Conservation (phyloP, 768 basidiomycete species). For the Xerocomus brunneocitrinus region DNA sequence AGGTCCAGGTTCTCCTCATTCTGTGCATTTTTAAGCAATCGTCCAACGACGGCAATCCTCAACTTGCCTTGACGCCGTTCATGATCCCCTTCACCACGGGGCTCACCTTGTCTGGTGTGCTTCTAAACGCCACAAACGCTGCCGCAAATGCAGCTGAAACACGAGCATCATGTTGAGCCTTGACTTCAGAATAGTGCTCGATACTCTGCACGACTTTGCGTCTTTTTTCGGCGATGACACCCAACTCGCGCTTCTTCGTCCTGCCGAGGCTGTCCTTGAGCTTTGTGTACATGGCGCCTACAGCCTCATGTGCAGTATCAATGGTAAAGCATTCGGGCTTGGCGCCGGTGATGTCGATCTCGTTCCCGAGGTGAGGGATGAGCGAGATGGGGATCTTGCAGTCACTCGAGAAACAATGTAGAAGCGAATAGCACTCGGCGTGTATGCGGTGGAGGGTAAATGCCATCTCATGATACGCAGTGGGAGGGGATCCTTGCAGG, state of each 20-base stretch:
- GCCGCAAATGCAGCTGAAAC: slow-evolving; percentile 88
- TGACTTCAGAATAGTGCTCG: slow-evolving; percentile 75
- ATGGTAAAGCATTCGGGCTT: slow-evolving; percentile 71
- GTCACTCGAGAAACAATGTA: slow-evolving; percentile 80
- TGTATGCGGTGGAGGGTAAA: slow-evolving; percentile 76
- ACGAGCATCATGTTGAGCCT: slow-evolving; percentile 80
- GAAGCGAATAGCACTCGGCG: slow-evolving; percentile 69
- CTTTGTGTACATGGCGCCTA: slow-evolving; percentile 63
- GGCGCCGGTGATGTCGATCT: slow-evolving; percentile 70
- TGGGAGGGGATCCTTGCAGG: slow-evolving; percentile 71
- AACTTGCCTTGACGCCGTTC: slow-evolving; percentile 89
- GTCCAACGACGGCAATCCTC: not conserved
- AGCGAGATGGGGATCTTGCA: slow-evolving; percentile 79
- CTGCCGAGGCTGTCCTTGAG: slow-evolving; percentile 73
- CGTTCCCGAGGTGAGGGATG: slow-evolving; percentile 73
- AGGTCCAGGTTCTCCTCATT: slow-evolving; percentile 86
- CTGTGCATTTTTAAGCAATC: slow-evolving; percentile 35
- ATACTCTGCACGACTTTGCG: slow-evolving; percentile 63
- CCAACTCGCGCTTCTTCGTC: slow-evolving; percentile 75
- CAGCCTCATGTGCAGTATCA: slow-evolving; percentile 65
- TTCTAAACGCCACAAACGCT: slow-evolving; percentile 82
- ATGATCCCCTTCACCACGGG: slow-evolving; percentile 96
- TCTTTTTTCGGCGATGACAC: slow-evolving; percentile 72
- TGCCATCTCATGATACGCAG: slow-evolving; percentile 89
- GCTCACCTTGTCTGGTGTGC: slow-evolving; percentile 89